Evolutionary conservation across 2,329 filamentous ascomycete species (phyloP).

Genomic region (Cadophora sp.): DNA sequence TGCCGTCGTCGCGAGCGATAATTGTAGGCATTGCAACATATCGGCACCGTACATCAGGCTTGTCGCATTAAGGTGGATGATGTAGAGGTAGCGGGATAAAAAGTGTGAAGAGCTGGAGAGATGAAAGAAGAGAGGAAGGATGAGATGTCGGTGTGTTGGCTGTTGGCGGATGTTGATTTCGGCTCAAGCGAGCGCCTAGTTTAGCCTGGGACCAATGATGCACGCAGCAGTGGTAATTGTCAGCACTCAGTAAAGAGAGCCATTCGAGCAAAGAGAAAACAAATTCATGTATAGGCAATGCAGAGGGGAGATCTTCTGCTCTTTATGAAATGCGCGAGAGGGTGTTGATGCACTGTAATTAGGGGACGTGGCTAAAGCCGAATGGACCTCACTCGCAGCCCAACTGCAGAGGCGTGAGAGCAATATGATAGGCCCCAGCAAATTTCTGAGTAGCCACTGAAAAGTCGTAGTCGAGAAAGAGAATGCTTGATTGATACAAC

Average conservation of each 20-base stretch:
- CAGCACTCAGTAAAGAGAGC: conserved; percentile 25
- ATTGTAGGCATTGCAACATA: background rate
- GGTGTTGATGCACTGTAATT: conserved; percentile 39
- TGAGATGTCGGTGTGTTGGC: conserved; percentile 8
- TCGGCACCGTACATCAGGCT: background rate
- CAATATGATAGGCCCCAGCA: conserved; percentile 43
- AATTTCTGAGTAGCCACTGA: conserved; percentile 42
- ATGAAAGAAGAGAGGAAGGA: background rate
- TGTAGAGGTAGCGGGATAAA: background rate
- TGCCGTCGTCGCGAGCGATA: background rate
- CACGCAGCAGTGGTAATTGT: conserved; percentile 30
- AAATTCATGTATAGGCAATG: conserved; percentile 17
- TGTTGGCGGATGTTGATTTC: conserved; percentile 15
- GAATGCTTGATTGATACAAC: conserved; percentile 46
- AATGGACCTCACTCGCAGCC: conserved; percentile 43
- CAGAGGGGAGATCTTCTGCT: conserved; percentile 27
- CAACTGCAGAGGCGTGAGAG: conserved; percentile 41
- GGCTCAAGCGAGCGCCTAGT: conserved; percentile 23
- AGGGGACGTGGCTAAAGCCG: conserved; percentile 44
- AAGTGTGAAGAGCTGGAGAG: conserved; percentile 6
- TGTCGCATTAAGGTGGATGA: background rate
- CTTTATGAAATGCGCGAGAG: conserved; percentile 41
- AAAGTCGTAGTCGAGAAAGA: conserved; percentile 43
- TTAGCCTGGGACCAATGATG: conserved; percentile 33
- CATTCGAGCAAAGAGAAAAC: conserved; percentile 23